Conservation (phyloP, 1,139 yeast species). For the Saccharomyces uvarum region DNA sequence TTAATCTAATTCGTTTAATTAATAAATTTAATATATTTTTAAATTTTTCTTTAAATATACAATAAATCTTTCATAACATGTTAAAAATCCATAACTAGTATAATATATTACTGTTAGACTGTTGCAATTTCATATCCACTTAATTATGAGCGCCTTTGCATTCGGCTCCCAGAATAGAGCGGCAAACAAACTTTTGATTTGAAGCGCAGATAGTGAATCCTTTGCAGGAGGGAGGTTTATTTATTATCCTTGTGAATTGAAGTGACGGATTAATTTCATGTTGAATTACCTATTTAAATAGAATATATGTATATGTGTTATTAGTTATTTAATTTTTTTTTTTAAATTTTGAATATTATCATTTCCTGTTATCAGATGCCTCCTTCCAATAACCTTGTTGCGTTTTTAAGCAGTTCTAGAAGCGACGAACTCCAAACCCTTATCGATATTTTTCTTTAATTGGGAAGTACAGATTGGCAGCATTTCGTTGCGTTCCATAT, state of each 20-base stretch:
- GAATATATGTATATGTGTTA: background rate
- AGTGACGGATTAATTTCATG: background rate
- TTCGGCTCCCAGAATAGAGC: too few species aligned
- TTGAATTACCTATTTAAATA: background rate
- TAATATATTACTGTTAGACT: background rate
- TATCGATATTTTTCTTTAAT: constrained; percentile 17
- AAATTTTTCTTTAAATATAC: constrained; percentile 4
- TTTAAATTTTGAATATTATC: background rate
- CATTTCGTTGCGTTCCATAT: constrained; percentile 38
- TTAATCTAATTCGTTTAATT: constrained; percentile 37
- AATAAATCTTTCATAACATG: constrained; percentile 1
- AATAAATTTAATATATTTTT: background rate
- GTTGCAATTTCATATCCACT: background rate
- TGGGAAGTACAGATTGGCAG: constrained; percentile 24
- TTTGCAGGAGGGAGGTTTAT: too few species aligned
- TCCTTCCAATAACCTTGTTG: background rate
- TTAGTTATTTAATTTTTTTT: background rate
- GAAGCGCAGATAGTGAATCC: too few species aligned
- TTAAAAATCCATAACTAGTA: background rate
- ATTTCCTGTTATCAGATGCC: background rate
- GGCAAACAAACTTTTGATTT: too few species aligned
- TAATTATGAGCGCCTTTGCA: background rate
- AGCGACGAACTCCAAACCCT: constrained; percentile 10
- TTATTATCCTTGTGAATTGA: background rate
- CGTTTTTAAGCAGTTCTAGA: background rate